Conservation (phyloP, 305 asterid species). For the Caryopteris hybrid region DNA sequence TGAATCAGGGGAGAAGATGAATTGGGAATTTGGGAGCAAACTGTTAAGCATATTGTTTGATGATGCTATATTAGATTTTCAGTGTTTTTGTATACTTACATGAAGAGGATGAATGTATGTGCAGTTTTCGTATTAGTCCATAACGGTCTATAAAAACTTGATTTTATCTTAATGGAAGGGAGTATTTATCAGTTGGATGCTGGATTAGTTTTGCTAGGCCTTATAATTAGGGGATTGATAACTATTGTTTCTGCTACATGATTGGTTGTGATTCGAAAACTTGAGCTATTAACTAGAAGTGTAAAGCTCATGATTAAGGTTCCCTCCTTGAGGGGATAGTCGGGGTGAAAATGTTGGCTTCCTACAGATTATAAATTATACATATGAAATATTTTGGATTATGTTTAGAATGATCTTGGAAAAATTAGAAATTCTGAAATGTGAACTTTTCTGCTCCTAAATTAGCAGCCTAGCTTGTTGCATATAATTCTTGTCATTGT, state of each 20-base stretch:
- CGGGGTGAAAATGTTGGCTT: neutral
- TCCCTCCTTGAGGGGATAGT: neutral
- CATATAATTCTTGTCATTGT: neutral
- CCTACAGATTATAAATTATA: neutral
- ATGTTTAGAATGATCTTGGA: neutral
- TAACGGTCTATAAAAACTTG: neutral
- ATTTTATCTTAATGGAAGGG: neutral
- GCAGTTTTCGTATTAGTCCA: neutral
- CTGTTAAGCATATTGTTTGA: neutral
- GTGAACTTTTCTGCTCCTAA: neutral
- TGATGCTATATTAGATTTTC: neutral
- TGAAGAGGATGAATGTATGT: neutral
- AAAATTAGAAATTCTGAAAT: neutral
- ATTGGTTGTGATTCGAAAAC: neutral
- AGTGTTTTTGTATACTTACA: neutral
- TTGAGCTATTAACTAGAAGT: neutral
- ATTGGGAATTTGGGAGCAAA: conserved; percentile 12
- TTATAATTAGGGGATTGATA: neutral
- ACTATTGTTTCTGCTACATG: neutral
- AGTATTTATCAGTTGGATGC: neutral
- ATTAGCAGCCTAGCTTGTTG: neutral
- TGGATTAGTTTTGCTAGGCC: neutral
- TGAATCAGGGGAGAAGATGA: conserved; percentile 9
- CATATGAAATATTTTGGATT: neutral
- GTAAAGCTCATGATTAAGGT: neutral